A percentile compares a stretch with the other conserved stretches of the same genome.
Conservation (phyloP, 805 yeast genomes). For the Limtongia smithiae region DNA sequence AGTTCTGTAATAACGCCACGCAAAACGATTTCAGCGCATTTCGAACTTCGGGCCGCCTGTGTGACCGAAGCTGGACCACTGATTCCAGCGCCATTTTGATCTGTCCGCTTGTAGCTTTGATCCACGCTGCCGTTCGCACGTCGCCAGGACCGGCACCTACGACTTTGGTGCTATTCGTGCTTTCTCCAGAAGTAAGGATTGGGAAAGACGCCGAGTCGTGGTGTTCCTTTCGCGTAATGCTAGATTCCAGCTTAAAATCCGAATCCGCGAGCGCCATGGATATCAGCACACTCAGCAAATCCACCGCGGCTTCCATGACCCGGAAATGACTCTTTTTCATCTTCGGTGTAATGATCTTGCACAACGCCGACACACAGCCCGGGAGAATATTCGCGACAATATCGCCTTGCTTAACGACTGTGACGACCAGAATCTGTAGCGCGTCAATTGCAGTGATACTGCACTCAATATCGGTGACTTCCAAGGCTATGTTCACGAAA, state of each 20-base stretch:
- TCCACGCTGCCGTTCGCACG: constrained; percentile 50
- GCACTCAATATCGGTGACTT: constrained; percentile 31
- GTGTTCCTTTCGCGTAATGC: background rate
- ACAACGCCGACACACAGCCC: constrained; percentile 35
- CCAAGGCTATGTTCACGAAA: constrained; percentile 39
- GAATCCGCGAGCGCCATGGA: constrained; percentile 3
- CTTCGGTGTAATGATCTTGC: constrained; percentile 31
- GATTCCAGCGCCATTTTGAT: constrained; percentile 46
- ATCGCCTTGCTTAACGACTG: constrained; percentile 30
- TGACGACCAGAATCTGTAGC: constrained; percentile 37
- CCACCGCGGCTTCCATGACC: constrained; percentile 26
- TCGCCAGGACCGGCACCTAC: background rate
- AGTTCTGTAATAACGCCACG: constrained; percentile 35
- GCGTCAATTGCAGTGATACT: constrained; percentile 37
- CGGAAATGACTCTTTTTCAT: constrained; percentile 29
- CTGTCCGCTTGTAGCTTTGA: constrained; percentile 52
- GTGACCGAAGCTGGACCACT: constrained; percentile 34
- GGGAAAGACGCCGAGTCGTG: constrained; percentile 6
- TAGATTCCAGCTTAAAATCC: background rate
- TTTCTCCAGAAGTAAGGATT: constrained; percentile 12
- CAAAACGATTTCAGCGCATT: constrained; percentile 37
- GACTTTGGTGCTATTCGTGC: background rate
- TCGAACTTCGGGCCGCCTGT: constrained; percentile 39
- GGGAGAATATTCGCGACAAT: constrained; percentile 35
- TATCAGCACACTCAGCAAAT: constrained; percentile 19